Evolutionary conservation across 2,329 filamentous ascomycete species (phyloP), one percentile per base, ranked within the genome.

Genomic region (Hypoxylon sp.): DNA sequence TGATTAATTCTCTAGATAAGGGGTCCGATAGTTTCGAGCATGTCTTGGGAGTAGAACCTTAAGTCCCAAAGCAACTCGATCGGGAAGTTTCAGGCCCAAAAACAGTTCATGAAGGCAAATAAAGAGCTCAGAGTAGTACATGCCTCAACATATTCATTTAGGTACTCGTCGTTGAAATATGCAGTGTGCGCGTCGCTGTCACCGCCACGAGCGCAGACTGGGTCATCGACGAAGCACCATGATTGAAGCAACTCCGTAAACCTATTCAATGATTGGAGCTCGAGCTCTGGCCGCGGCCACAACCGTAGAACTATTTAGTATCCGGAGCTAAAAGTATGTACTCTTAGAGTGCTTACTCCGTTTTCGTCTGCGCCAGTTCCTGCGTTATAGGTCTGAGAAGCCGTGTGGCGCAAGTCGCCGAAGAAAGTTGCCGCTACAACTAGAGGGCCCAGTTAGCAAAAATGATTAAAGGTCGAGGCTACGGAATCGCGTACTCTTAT

Each of bases 401-500:
- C 70, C 17, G 69, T 64, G 62, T 78, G 77, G n/a, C 71, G 70
- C 35, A 73, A 70, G 61, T 78, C 75, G 13, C 77, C 77, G 51
- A 76, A 77, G 14, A 77, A 35, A 1, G 72, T 61, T 3, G 59
- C 73, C 6, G 75, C 75, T 5, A 59, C 71, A 52, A 78, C 69
- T 70, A 13, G 8, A 35, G n/a, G 14, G 17, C 13, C 26, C 33
- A 44, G 26, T 31, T 39, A 67, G 37, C 48, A 46, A n/a, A 14
- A 22, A 29, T 26, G 14, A n/a, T 44, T 10, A 11, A 42, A 13
- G 14, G 9, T 19, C 14, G 33, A 22, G 19, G 24, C 5, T 52
- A 29, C 9, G 6, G 29, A 0, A n/a, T 48, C 2, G n/a, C 52
- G 14, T n/a, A 55, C 52, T 55, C 24, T 46, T 46, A 14, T 33